Evolutionary conservation across 2,329 filamentous ascomycete species (phyloP).

Genomic region (Apiospora sp.): DNA sequence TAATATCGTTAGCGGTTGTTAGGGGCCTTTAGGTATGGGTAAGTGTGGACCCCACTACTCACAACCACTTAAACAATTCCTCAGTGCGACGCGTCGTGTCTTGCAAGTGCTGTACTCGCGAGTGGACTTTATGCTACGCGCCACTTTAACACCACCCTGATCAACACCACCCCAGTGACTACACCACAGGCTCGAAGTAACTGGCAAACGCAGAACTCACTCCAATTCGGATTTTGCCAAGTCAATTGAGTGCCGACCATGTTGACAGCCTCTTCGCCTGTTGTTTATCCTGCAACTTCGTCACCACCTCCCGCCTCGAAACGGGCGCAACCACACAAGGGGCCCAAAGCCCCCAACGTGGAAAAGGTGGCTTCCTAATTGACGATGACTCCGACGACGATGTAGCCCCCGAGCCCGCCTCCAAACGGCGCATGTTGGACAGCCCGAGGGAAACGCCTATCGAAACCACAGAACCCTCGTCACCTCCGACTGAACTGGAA

Average conservation of each 20-base stretch:
- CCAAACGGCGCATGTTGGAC: conserved; percentile 54
- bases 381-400: conserved; percentile 53
- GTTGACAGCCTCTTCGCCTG: conserved; percentile 67
- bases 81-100: conserved; percentile 3
- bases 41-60: neutral
- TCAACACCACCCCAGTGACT: conserved; percentile 11
- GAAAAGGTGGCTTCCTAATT: conserved; percentile 52
- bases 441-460: conserved; percentile 35
- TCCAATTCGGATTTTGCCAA: neutral
- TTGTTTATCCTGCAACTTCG: conserved; percentile 62
- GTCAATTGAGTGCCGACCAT: conserved; percentile 49
- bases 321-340: conserved; percentile 45
- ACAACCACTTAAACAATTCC: conserved; percentile 10
- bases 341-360: conserved; percentile 44
- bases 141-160: conserved; percentile 11
- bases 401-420: conserved; percentile 45
- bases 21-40: neutral
- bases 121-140: neutral
- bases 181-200: neutral
- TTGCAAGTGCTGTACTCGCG: neutral
- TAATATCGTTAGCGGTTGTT: neutral
- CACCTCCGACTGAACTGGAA: conserved; percentile 31
- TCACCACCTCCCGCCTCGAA: conserved; percentile 46
- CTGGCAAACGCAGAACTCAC: neutral
- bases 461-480: conserved; percentile 38